Base-by-base conservation (phyloP, 768 basidiomycete species). In the Boletus insuetus region DNA sequence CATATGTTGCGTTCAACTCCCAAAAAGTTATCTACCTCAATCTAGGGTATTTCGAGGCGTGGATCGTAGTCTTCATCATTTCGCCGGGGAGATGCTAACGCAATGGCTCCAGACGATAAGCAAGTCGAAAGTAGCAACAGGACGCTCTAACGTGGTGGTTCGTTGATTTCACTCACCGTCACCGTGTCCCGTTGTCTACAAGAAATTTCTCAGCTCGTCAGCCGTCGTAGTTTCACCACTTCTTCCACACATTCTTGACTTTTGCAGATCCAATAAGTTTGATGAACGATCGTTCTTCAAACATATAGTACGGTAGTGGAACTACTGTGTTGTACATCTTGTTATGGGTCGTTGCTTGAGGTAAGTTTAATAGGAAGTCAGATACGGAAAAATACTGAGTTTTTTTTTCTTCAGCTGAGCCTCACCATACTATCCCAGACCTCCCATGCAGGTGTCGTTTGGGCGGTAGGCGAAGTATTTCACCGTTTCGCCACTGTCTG, bases 1-100 rank as follows among this genome's bases (percentile, higher is more conserved):
- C 17, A 94, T n/a, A n/a, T n/a, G n/a, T 96, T 55, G 95, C 93
- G 2, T 97, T 98, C 78, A 98, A 98, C 70, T 79, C 90, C 26
- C 82, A 82, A 49, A 90, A 88, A 7, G 87, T 84, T 51, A 78
- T 97, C 22, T 97, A 91, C 71, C 69, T 95, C 55, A 97, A 96
- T 68, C 74, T 91, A 24, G 45, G 39, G 6, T 53, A 46, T n/a
- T 53, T 53, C 7, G 38, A 46, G 20, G 26, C 22, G 85, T 78
- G 8, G 4, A 49, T 37, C 22, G 44, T 7, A 39, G 17, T 17
- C 5, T 6, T 2, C 24, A 26, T 26, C 26, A 7, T 26, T 26
- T 26, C 26, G 26, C 44, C 20, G 17, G 10, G 12, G 46, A 17
- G 24, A 24, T 6, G 17, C 34, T 52, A 19, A 34, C 10, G 11